Evolutionary conservation across 1,139 yeast genomes (phyloP).

Genomic region (Scheffersomyces insectosa): DNA sequence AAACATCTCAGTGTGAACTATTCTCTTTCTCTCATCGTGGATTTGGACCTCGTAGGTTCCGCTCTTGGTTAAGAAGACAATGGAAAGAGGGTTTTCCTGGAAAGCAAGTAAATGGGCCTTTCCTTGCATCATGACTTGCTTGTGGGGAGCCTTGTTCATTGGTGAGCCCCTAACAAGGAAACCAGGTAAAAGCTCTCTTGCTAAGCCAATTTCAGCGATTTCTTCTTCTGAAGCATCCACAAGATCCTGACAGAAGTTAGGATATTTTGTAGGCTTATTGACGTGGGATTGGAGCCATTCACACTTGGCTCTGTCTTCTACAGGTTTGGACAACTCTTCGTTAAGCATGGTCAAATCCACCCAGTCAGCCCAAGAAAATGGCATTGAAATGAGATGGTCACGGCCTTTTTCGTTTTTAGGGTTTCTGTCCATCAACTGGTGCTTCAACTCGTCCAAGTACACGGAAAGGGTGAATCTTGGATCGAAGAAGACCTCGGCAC

Average conservation of each 20-base stretch:
- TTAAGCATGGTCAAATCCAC: slow-evolving; percentile 21
- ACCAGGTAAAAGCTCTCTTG: slow-evolving; percentile 23
- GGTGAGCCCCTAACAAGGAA: slow-evolving; percentile 27
- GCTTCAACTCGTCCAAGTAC: slow-evolving; percentile 22
- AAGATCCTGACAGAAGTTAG: slow-evolving; percentile 18
- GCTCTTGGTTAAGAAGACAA: slow-evolving; percentile 17
- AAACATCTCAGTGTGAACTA: slow-evolving; percentile 28
- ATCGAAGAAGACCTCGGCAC: slow-evolving; percentile 21
- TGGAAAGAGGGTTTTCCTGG: slow-evolving; percentile 18
- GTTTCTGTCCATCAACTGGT: slow-evolving; percentile 16
- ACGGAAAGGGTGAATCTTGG: slow-evolving; percentile 27
- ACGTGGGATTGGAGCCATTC: slow-evolving; percentile 24
- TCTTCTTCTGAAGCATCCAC: slow-evolving; percentile 15
- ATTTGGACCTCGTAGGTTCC: slow-evolving; percentile 19
- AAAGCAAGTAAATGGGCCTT: slow-evolving; percentile 21
- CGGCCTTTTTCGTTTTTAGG: slow-evolving; percentile 15
- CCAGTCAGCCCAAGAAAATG: slow-evolving; percentile 37
- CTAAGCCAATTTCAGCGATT: slow-evolving; percentile 11
- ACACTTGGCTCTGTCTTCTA: slow-evolving; percentile 15
- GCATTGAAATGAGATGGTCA: slow-evolving; percentile 13
- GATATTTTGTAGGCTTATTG: slow-evolving; percentile 26
- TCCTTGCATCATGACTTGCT: slow-evolving; percentile 30
- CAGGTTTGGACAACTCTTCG: slow-evolving; percentile 13
- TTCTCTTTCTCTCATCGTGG: slow-evolving; percentile 18
- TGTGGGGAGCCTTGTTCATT: slow-evolving; percentile 30